Conservation (phyloP, 176 grass and related monocot genomes). For the Pontederia paniculata region DNA sequence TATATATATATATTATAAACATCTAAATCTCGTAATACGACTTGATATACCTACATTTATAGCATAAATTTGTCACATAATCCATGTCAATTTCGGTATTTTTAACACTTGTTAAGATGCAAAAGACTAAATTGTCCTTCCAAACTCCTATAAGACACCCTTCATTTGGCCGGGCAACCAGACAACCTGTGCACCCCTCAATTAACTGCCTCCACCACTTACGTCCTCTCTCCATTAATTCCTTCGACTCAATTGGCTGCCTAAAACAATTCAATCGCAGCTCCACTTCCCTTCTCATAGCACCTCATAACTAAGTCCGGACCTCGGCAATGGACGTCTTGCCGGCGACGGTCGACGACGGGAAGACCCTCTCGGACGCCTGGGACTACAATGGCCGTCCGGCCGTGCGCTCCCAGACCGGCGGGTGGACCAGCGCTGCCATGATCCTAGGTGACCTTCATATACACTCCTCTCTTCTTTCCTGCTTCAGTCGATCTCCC, state of each 20-base stretch:
- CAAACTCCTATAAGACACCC: too few relatives aligned
- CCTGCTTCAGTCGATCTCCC: neutral
- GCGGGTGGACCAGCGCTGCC: slow-evolving; percentile 62
- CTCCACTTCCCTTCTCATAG: neutral
- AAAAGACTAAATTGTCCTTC: too few relatives aligned
- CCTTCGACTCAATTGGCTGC: neutral
- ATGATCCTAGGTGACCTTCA: slow-evolving; percentile 57
- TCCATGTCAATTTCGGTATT: too few relatives aligned
- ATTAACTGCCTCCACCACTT: neutral
- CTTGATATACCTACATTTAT: too few relatives aligned
- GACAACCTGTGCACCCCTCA: neutral
- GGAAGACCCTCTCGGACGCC: slow-evolving; percentile 55
- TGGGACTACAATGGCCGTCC: slow-evolving; percentile 82
- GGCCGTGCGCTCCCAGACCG: slow-evolving; percentile 37
- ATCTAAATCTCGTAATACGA: too few relatives aligned
- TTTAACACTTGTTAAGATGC: too few relatives aligned
- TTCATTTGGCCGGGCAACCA: too few relatives aligned
- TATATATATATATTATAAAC: too few relatives aligned
- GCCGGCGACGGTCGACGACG: slow-evolving; percentile 28
- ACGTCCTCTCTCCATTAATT: neutral
- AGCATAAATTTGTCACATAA: too few relatives aligned
- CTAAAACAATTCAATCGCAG: neutral
- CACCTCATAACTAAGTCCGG: neutral
- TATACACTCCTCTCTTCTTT: neutral
- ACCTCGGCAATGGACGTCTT: slow-evolving; percentile 31